These are phyloP conservation scores for Acrocalymma vagum DNA, from an alignment of 2,329 filamentous ascomycete species.

Conservation along the genomic window DNA sequence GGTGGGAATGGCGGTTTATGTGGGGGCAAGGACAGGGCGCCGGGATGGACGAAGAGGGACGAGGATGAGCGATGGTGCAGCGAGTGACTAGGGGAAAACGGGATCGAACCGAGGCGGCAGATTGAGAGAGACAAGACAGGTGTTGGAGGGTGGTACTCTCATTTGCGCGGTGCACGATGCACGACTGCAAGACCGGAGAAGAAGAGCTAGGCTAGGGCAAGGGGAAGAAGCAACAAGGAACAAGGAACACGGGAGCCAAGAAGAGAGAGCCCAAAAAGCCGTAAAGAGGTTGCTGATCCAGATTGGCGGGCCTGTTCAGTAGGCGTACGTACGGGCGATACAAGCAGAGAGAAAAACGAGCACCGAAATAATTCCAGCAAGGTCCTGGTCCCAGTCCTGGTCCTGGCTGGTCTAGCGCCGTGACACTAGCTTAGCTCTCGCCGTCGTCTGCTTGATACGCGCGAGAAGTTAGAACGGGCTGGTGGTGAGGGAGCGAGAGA, in stretches of 20 bases:
- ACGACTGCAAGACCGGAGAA: no score
- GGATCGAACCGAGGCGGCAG: slow-evolving; percentile 21
- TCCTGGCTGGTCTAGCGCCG: no score
- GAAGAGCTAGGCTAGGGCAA: background rate
- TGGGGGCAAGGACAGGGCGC: no score
- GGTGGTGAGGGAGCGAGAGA: background rate
- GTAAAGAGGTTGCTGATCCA: slow-evolving; percentile 35
- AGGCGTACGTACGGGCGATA: slow-evolving; percentile 9
- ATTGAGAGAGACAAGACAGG: slow-evolving; percentile 38
- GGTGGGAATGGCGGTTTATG: slow-evolving; percentile 23
- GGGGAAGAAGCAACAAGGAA: slow-evolving; percentile 12
- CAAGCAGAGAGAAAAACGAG: slow-evolving; percentile 1
- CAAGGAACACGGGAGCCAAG: slow-evolving; percentile 28
- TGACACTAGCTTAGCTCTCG: no score
- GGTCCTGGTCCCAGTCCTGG: no score
- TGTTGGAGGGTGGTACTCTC: slow-evolving; percentile 20
- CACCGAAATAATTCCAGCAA: no score
- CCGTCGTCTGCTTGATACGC: no score
- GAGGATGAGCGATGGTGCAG: slow-evolving; percentile 23
- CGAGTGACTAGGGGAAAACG: slow-evolving; percentile 24
- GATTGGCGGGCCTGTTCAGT: slow-evolving; percentile 28
- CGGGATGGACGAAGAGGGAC: slow-evolving; percentile 25
- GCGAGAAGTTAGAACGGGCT: background rate
- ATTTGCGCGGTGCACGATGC: background rate
- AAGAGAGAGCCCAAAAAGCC: slow-evolving; percentile 20